Evolutionary conservation across 2,329 filamentous ascomycete genomes (phyloP).

Genomic region (Beauveria sp.): DNA sequence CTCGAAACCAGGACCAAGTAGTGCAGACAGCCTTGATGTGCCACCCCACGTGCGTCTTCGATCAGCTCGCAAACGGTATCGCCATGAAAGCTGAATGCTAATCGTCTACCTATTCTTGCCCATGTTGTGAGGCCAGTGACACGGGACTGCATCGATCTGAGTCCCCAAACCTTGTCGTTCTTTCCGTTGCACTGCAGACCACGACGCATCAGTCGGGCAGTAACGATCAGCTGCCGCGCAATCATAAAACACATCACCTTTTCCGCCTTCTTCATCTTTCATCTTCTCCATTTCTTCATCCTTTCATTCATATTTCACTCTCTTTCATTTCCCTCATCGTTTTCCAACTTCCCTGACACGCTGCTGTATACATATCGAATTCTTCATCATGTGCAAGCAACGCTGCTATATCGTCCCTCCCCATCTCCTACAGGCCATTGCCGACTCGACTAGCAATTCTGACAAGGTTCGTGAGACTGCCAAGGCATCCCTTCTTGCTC

Average conservation of each 20-base stretch:
- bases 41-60: background rate
- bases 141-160: background rate
- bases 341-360: background rate
- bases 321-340: background rate
- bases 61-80: background rate
- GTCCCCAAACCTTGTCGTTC: background rate
- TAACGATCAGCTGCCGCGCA: conserved; percentile 1
- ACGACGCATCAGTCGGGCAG: background rate
- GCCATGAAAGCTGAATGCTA: background rate
- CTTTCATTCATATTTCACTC: background rate
- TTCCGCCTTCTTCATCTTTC: background rate
- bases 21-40: background rate
- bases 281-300: background rate
- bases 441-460: conserved; percentile 30
- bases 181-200: background rate
- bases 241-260: background rate
- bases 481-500: conserved; percentile 25
- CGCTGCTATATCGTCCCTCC: conserved; percentile 38
- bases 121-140: background rate
- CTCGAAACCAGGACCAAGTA: background rate
- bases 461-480: conserved; percentile 30
- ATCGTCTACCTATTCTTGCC: background rate
- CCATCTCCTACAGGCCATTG: conserved; percentile 37
- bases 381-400: conserved; percentile 9
- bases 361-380: background rate